Conservation (phyloP, 2,329 filamentous ascomycete genomes). For the Colletotrichum sidae region DNA sequence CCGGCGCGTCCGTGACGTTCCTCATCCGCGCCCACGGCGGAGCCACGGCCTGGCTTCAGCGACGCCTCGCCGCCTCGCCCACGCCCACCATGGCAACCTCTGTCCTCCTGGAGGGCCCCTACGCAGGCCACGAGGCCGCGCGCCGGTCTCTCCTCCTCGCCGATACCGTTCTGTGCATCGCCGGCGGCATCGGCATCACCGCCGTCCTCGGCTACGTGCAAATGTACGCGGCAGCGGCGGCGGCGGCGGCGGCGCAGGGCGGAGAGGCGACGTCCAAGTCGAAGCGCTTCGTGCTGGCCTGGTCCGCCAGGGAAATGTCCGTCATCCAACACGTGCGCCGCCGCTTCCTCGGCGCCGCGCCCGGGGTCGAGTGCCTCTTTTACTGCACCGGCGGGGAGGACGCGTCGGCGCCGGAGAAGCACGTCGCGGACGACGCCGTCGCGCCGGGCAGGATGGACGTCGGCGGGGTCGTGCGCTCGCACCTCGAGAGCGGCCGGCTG, state of each 20-base stretch:
- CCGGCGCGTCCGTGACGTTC: conserved; percentile 7
- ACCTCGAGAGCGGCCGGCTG: too few species aligned
- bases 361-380: too few species aligned
- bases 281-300: too few species aligned
- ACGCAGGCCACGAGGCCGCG: conserved; percentile 8
- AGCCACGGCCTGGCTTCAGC: conserved; percentile 1
- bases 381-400: too few species aligned
- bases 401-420: too few species aligned
- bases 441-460: too few species aligned
- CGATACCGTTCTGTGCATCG: conserved; percentile 47
- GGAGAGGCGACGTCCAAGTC: too few species aligned
- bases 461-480: too few species aligned
- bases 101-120: conserved; percentile 11
- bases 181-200: conserved; percentile 48
- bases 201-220: conserved; percentile 44
- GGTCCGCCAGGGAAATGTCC: too few species aligned
- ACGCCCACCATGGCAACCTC: neutral
- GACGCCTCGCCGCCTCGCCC: neutral
- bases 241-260: neutral
- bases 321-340: too few species aligned
- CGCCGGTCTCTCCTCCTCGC: neutral
- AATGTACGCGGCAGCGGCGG: neutral
- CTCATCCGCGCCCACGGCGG: conserved; percentile 12
- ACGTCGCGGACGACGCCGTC: too few species aligned
- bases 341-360: too few species aligned